Evolutionary conservation across 306 rosid genomes (phyloP), one percentile per base, ranked within the genome.

Genomic region (Rosa persica): DNA sequence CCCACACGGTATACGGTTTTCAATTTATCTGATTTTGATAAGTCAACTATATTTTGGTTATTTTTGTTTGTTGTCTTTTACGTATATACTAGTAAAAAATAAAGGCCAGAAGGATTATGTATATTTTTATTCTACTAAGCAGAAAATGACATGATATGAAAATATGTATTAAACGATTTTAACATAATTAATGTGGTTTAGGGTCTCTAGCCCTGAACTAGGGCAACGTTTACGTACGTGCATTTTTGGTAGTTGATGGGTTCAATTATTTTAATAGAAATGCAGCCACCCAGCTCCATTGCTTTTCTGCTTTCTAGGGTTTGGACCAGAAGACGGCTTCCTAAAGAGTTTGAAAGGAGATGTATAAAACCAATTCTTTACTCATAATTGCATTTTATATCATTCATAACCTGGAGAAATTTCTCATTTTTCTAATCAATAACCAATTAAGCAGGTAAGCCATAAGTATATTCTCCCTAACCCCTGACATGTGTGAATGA

Each of bases 231-330:
- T 5, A 25, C 27, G 12, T 5, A 25, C 27, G 12, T 10, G 16
- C 38, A 23, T 58, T n/a, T 23, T 58, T 25, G 66, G 27, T 58
- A 22, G 66, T 58, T 12, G 66, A 58, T 23, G 66, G 30, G 16
- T 58, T 22, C 11, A 23, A 58, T 23, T 58, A 58, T 30, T 58
- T 58, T 2, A 2, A 62, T 64, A 15, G n/a, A 64, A 64, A 64
- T 1, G n/a, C 43, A 30, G 68, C 12, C 68, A 34, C 68, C 68
- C 68, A 64, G 22, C 5, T 58, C 38, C 65, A 4, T 58, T 12
- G 67, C 67, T 62, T 30, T 62, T 23, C 66, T 23, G 5, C 17
- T 7, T 54, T 64, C 68, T 64, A 64, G 68, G 68, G 43, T 62
- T 62, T 62, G 68, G 67, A 62, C 67, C 38, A 9, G 12, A n/a